Conservation (phyloP, 768 basidiomycete species). For the Gyrodon lividus region DNA sequence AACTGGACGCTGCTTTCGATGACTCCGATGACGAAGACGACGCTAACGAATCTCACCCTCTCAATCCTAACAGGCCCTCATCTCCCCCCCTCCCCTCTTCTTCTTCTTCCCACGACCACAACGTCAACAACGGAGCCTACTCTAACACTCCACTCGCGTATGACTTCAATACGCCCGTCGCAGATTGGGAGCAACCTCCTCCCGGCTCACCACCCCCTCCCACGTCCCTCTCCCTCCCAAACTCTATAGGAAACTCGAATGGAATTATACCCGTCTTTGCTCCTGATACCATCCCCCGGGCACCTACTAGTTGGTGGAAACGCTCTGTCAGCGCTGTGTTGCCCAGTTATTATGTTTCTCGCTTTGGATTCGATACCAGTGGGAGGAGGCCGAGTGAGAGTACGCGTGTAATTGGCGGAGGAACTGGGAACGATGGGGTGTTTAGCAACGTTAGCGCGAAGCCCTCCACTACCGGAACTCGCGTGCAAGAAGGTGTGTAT, state of each 20-base stretch:
- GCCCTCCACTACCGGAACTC: constrained; percentile 52
- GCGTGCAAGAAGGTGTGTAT: constrained; percentile 57
- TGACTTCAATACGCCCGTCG: constrained; percentile 68
- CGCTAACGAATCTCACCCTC: constrained; percentile 45
- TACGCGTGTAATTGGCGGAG: constrained; percentile 51
- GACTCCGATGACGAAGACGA: constrained; percentile 71
- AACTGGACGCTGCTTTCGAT: constrained; percentile 88
- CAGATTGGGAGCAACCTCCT: constrained; percentile 78
- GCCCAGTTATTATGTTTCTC: constrained; percentile 49
- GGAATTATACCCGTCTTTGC: constrained; percentile 57
- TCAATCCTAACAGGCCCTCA: constrained; percentile 41
- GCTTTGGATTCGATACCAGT: constrained; percentile 41
- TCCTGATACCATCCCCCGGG: constrained; percentile 24
- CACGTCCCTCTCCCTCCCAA: constrained; percentile 63
- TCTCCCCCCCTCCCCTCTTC: constrained; percentile 24
- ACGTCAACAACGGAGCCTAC: constrained; percentile 2
- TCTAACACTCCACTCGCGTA: constrained; percentile 45
- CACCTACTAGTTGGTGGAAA: constrained; percentile 48
- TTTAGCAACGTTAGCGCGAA: constrained; percentile 96
- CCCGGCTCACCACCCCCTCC: constrained; percentile 76
- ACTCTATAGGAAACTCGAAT: constrained; percentile 73
- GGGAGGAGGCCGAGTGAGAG: constrained; percentile 37
- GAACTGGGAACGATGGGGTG: constrained; percentile 82
- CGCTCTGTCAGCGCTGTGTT: constrained; percentile 56
- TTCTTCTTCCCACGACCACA: constrained; percentile 22